phyloP scores from a whole-genome alignment of 176 grass and related monocot genomes.

The Alopecurus myosuroides region DNA sequence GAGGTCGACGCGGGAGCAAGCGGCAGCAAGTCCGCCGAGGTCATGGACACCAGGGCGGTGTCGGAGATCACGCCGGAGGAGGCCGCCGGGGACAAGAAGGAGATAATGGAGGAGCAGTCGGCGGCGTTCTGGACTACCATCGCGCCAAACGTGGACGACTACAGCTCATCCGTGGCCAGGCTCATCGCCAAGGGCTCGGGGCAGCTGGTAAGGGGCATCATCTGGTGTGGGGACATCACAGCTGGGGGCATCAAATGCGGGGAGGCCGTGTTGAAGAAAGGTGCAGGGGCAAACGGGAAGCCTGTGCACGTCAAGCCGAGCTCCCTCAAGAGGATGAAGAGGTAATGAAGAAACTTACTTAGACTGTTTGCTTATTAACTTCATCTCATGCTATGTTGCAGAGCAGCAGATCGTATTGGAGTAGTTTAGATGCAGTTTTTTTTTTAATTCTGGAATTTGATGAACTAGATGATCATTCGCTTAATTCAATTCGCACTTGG shows the following conservation, averaged over 20 bases:
- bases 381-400: background rate
- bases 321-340: slow-evolving; percentile 84
- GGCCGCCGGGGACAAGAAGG: slow-evolving; percentile 67
- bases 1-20: slow-evolving; percentile 42
- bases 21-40: slow-evolving; percentile 42
- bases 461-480: background rate
- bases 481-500: background rate
- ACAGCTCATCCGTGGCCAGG: slow-evolving; percentile 65
- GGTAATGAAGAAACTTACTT: slow-evolving; percentile 34
- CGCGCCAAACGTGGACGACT: slow-evolving; percentile 94
- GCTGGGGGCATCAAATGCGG: slow-evolving; percentile 53
- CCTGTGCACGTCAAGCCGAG: slow-evolving; percentile 57
- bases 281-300: slow-evolving; percentile 39
- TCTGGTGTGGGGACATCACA: slow-evolving; percentile 94
- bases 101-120: slow-evolving; percentile 62
- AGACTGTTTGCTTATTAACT: background rate
- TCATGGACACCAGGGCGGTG: slow-evolving; percentile 59
- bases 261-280: slow-evolving; percentile 55
- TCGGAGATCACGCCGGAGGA: slow-evolving; percentile 69
- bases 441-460: background rate
- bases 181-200: slow-evolving; percentile 67
- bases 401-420: background rate
- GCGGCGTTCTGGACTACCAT: slow-evolving; percentile 93
- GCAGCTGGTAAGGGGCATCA: slow-evolving; percentile 73
- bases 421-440: background rate